A percentile compares a stretch with the other conserved stretches of the same genome.
Conservation (phyloP, 768 basidiomycete genomes). For the Tylopilus rubrobrunneus region DNA sequence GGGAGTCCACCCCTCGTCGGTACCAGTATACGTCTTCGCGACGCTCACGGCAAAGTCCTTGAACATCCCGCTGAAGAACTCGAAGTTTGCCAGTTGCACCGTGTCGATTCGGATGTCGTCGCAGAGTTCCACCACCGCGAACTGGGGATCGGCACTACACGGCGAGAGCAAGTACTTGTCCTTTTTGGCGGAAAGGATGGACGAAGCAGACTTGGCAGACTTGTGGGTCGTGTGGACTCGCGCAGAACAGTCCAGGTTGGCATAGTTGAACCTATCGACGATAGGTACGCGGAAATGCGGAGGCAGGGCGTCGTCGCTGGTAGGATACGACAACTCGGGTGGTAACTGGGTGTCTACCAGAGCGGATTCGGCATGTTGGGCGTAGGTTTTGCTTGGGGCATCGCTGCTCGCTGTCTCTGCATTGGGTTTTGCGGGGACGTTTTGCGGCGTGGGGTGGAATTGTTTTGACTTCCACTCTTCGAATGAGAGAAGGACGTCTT, state of each 20-base stretch:
- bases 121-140: slow-evolving; percentile 93
- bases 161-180: slow-evolving; percentile 98
- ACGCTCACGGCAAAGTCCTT: slow-evolving; percentile 86
- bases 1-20: slow-evolving; percentile 59
- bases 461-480: slow-evolving; percentile 86
- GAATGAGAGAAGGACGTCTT: slow-evolving; percentile 71
- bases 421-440: slow-evolving; percentile 15
- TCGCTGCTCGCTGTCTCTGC: slow-evolving; percentile 6
- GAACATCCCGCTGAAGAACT: slow-evolving; percentile 97
- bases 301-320: slow-evolving; percentile 31
- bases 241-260: slow-evolving; percentile 88
- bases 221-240: slow-evolving; percentile 83
- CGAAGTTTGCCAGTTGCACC: slow-evolving; percentile 93
- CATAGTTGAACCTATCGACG: slow-evolving; percentile 92
- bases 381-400: neutral
- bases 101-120: slow-evolving; percentile 97
- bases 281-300: slow-evolving; percentile 72
- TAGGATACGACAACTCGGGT: slow-evolving; percentile 11
- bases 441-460: slow-evolving; percentile 35
- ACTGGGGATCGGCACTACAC: slow-evolving; percentile 61
- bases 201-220: slow-evolving; percentile 74
- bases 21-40: slow-evolving; percentile 72
- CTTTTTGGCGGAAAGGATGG: slow-evolving; percentile 84
- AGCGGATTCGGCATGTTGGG: slow-evolving; percentile 2
- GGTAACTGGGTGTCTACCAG: slow-evolving; percentile 9